Percentiles rank a stretch among this genome's conserved stretches.
These are phyloP conservation scores for Cryptococcus floricola DNA, from an alignment of 1,284 basidiomycete genomes.

Conservation along the genomic window DNA sequence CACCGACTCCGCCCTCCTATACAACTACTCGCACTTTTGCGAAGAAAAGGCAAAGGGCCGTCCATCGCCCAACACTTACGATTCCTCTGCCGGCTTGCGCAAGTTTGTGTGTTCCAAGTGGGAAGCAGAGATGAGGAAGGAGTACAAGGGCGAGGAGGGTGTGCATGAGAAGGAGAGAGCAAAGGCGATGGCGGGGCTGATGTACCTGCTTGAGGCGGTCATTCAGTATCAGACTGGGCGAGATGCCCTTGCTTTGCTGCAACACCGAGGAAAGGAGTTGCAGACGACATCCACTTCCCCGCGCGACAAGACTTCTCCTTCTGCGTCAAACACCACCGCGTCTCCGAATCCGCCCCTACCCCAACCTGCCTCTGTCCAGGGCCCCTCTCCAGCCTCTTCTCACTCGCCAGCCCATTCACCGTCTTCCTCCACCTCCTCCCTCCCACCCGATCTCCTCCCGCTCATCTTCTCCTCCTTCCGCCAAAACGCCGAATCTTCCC, in stretches of 20 bases:
- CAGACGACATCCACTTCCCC: slow-evolving; percentile 13
- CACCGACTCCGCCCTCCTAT: slow-evolving; percentile 53
- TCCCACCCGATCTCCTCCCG: slow-evolving; percentile 33
- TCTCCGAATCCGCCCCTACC: slow-evolving; percentile 3
- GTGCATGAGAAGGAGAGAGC: slow-evolving; percentile 26
- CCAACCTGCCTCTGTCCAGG: neutral
- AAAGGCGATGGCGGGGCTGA: slow-evolving; percentile 43
- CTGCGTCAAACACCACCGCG: slow-evolving; percentile 4
- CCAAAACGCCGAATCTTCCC: slow-evolving; percentile 18
- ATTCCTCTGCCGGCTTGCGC: slow-evolving; percentile 29
- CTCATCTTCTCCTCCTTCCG: slow-evolving; percentile 27
- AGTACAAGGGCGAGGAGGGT: slow-evolving; percentile 9
- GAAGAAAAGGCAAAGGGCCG: slow-evolving; percentile 47
- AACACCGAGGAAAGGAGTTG: slow-evolving; percentile 16
- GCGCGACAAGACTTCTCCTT: slow-evolving; percentile 17
- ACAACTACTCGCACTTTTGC: slow-evolving; percentile 53
- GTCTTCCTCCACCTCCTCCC: slow-evolving; percentile 12
- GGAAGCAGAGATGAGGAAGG: slow-evolving; percentile 27
- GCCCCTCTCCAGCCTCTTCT: slow-evolving; percentile 3
- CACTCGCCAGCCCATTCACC: slow-evolving; percentile 10
- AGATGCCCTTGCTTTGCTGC: slow-evolving; percentile 30
- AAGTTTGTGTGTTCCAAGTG: slow-evolving; percentile 31
- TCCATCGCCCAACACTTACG: slow-evolving; percentile 28
- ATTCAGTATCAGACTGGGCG: slow-evolving; percentile 31
- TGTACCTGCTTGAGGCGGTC: slow-evolving; percentile 46